Percentiles rank a stretch among this genome's conserved stretches.
Evolutionary conservation across 768 basidiomycete species (phyloP).

Genomic region (Xerocomus spinulosus): DNA sequence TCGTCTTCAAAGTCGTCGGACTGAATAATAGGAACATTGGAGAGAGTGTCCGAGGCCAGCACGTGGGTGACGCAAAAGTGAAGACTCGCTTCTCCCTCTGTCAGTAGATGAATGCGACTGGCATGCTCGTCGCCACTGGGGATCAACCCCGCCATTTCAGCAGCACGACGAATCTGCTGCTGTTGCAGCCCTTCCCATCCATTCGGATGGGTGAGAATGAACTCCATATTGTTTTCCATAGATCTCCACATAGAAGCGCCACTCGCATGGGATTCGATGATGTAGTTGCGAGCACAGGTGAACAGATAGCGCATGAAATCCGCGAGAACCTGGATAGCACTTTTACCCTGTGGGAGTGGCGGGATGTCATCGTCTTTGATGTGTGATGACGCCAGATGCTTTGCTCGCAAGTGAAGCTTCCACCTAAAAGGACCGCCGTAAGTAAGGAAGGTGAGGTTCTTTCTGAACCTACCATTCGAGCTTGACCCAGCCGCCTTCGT

Average conservation of each 20-base stretch:
- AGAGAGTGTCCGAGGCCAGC: too few relatives aligned
- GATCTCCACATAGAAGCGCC: conserved; percentile 21
- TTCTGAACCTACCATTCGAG: conserved; percentile 35
- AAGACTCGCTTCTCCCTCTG: conserved; percentile 25
- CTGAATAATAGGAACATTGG: too few relatives aligned
- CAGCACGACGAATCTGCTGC: conserved; percentile 10
- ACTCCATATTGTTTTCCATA: conserved; percentile 16
- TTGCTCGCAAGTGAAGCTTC: conserved; percentile 35
- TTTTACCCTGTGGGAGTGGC: conserved; percentile 19
- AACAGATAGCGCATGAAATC: conserved; percentile 30
- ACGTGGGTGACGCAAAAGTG: too few relatives aligned
- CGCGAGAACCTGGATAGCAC: conserved; percentile 18
- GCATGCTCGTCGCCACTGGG: conserved; percentile 8
- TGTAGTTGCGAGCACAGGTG: conserved; percentile 18
- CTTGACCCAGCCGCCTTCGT: conserved; percentile 36
- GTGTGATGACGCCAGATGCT: conserved; percentile 19
- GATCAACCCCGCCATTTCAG: conserved; percentile 22
- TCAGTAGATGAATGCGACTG: conserved; percentile 23
- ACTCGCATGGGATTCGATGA: conserved; percentile 18
- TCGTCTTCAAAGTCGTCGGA: too few relatives aligned
- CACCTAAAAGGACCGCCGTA: conserved; percentile 16
- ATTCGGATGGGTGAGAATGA: conserved; percentile 27
- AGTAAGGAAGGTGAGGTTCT: neutral
- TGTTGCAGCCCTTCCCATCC: neutral
- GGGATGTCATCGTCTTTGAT: conserved; percentile 20